Percentiles rank a stretch among this genome's conserved stretches.
phyloP scores from a whole-genome alignment of 1,284 basidiomycete species.

The Athelia psychrophila region DNA sequence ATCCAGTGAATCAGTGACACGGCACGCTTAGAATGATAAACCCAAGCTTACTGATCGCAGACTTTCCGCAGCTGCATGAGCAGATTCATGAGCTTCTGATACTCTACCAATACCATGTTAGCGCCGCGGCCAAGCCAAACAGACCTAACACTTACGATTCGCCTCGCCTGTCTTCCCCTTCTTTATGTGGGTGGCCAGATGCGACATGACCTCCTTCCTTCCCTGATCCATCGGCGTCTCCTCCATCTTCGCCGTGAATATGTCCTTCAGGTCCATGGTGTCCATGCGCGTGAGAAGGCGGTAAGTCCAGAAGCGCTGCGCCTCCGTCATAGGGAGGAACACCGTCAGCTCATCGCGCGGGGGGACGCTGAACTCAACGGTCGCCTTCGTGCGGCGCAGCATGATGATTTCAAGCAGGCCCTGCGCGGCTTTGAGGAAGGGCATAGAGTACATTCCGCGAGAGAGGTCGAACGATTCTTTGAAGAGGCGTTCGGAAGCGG shows the following conservation, averaged over 20 bases:
- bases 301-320: slow-evolving; percentile 62
- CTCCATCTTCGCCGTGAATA: slow-evolving; percentile 38
- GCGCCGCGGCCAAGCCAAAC: neutral
- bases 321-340: slow-evolving; percentile 54
- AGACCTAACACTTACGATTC: slow-evolving; percentile 23
- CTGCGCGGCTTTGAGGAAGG: slow-evolving; percentile 46
- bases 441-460: slow-evolving; percentile 45
- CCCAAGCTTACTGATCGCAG: slow-evolving; percentile 47
- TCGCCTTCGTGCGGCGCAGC: slow-evolving; percentile 58
- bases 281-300: slow-evolving; percentile 52
- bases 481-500: slow-evolving; percentile 44
- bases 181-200: slow-evolving; percentile 34
- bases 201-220: slow-evolving; percentile 36
- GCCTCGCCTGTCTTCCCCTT: slow-evolving; percentile 22
- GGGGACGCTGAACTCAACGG: slow-evolving; percentile 48
- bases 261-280: slow-evolving; percentile 40
- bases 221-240: slow-evolving; percentile 29
- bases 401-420: slow-evolving; percentile 49
- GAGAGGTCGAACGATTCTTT: slow-evolving; percentile 49
- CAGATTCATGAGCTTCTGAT: slow-evolving; percentile 55
- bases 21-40: too few species aligned
- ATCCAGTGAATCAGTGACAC: slow-evolving; percentile 3
- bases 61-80: slow-evolving; percentile 56
- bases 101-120: slow-evolving; percentile 30
- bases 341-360: slow-evolving; percentile 55